phyloP scores from a whole-genome alignment of 805 yeast species.

The Candida berthetii region DNA sequence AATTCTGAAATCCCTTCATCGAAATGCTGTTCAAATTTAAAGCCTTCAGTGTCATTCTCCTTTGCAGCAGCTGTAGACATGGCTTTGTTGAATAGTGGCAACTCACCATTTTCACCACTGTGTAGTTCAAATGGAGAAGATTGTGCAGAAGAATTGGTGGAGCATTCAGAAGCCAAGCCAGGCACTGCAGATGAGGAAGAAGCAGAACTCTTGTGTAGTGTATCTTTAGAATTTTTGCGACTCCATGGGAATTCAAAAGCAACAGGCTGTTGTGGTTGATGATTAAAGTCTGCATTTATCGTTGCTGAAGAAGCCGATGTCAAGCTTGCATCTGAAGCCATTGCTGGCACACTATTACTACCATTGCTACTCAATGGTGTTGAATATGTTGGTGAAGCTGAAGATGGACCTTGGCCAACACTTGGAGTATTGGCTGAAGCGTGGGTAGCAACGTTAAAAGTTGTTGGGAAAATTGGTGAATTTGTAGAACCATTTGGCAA shows the following conservation, averaged over 20 bases:
- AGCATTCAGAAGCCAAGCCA: constrained; percentile 18
- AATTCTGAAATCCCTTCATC: constrained; percentile 71
- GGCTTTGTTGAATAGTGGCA: constrained; percentile 14
- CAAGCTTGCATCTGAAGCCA: neutral
- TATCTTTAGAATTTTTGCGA: constrained; percentile 13
- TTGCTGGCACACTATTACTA: neutral
- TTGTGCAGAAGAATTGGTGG: constrained; percentile 16
- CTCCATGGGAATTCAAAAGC: constrained; percentile 55
- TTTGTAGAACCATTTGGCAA: constrained; percentile 7
- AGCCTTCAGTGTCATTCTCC: constrained; percentile 16
- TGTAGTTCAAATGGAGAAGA: constrained; percentile 23
- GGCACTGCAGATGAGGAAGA: constrained; percentile 10
- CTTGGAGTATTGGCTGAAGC: constrained; percentile 6
- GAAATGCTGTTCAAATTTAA: constrained; percentile 37
- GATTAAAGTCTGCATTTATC: neutral
- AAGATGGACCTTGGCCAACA: constrained; percentile 1
- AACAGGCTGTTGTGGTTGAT: constrained; percentile 19
- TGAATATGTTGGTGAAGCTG: neutral
- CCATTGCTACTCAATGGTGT: neutral
- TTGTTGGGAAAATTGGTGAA: neutral
- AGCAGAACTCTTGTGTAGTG: neutral
- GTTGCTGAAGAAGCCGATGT: neutral
- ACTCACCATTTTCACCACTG: constrained; percentile 13
- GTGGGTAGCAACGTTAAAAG: neutral
- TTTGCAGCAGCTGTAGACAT: neutral